Evolutionary conservation across 1,284 basidiomycete species (phyloP), one percentile per base, ranked within the genome.

Genomic region (Tausonia pullulans): DNA sequence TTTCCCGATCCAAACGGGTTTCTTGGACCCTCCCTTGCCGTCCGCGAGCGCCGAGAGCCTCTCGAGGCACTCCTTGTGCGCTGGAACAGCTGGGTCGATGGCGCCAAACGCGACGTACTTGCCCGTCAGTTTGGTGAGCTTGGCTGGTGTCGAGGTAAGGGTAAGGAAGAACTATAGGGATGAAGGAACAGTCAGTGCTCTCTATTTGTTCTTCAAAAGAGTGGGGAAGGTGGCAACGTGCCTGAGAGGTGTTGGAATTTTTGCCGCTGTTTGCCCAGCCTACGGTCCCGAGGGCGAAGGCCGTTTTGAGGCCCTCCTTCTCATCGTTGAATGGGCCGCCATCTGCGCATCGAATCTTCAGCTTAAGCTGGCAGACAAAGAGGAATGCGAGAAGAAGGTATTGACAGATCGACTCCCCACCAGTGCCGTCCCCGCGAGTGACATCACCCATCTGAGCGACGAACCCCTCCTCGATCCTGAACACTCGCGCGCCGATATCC

Each of bases 321-420:
- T 71, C 70, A 54, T 71, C 70, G 55, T 68, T 68, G 63, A 71
- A 71, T 0, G 67, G 41, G 0, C 68, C 68, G n/a, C 68, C 70
- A 13, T 70, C 70, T 71, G 66, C 6, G 6, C 0, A 46, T 2
- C 27, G 40, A 54, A 41, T 2, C 57, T 2, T 49, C 54, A 13
- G 40, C 13, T 56, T 10, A 44, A 39, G 5, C 27, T 27, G 27
- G 2, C 41, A 45, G 16, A 16, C 3, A 49, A 5, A 9, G 11
- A 8, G 11, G 16, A 7, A 9, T 3, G 0, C 4, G 7, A 41
- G 39, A 10, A 44, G 11, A 4, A 3, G 5, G 0, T 5, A 61
- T 65, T 54, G 40, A 70, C 69, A 71, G 11, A 71, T 70, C 1
- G 63, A 64, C 64, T 71, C 70, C 0, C 70, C 70, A 0, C 69